A percentile compares a stretch with the other conserved stretches of the same genome.
Evolutionary conservation across 345 rosid genomes (phyloP).

Genomic region (Brassica nigra): DNA sequence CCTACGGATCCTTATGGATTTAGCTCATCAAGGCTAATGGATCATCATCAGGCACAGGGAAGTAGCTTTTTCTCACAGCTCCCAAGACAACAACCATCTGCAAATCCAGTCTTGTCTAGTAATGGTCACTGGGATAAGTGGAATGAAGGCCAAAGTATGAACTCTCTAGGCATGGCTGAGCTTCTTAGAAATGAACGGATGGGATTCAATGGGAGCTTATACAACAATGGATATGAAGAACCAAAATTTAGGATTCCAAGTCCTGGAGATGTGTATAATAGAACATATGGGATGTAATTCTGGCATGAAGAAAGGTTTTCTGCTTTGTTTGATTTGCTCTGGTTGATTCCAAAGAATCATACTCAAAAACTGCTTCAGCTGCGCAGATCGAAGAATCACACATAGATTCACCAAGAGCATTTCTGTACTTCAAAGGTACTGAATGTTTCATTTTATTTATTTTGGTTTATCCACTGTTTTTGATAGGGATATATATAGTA

Average conservation of each 20-base stretch:
- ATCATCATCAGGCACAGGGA: slow-evolving; percentile 51
- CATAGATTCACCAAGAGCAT: neutral
- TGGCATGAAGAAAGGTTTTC: slow-evolving; percentile 16
- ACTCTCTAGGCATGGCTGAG: slow-evolving; percentile 60
- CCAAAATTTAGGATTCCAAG: slow-evolving; percentile 69
- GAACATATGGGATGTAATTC: slow-evolving; percentile 77
- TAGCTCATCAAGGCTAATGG: slow-evolving; percentile 55
- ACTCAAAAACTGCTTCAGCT: slow-evolving; percentile 4
- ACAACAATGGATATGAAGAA: slow-evolving; percentile 69
- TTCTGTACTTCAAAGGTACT: slow-evolving; percentile 16
- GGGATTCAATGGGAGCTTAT: slow-evolving; percentile 56
- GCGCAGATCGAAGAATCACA: slow-evolving; percentile 21
- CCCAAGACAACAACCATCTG: slow-evolving; percentile 56
- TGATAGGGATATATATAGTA: neutral
- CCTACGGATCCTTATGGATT: slow-evolving; percentile 57
- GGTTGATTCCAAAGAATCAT: slow-evolving; percentile 19
- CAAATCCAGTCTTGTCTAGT: slow-evolving; percentile 53
- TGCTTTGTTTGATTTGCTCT: slow-evolving; percentile 30
- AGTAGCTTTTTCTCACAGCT: slow-evolving; percentile 52
- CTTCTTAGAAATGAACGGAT: slow-evolving; percentile 70
- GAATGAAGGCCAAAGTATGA: slow-evolving; percentile 66
- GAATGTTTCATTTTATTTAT: neutral
- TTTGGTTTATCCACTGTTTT: neutral
- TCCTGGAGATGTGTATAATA: slow-evolving; percentile 64
- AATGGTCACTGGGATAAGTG: slow-evolving; percentile 84